A percentile compares a stretch with the other conserved stretches of the same genome.
These are phyloP conservation scores for Saturnispora sekii DNA, from an alignment of 805 yeast species.

Conservation along the genomic window DNA sequence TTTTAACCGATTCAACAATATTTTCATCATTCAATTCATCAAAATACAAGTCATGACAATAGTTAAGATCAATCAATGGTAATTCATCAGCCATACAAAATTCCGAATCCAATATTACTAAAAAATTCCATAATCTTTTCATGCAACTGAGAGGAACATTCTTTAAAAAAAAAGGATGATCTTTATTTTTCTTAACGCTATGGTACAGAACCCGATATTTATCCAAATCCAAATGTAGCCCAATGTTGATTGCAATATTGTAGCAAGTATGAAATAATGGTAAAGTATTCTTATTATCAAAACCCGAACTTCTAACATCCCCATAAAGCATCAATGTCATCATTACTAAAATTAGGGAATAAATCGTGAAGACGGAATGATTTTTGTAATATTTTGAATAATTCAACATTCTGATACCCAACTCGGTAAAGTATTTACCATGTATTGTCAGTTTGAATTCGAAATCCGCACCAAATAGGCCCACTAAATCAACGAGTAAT, in stretches of 20 bases:
- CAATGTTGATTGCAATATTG: conserved; percentile 8
- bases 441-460: not conserved
- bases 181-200: not conserved
- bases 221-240: conserved; percentile 9
- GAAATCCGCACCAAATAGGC: conserved; percentile 6
- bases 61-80: conserved; percentile 13
- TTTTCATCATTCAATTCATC: not conserved
- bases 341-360: conserved; percentile 8
- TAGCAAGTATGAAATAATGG: conserved; percentile 11
- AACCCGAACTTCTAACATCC: conserved; percentile 10
- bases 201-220: not conserved
- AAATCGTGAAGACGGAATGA: conserved; percentile 4
- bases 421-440: conserved; percentile 5
- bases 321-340: conserved; percentile 11
- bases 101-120: conserved; percentile 10
- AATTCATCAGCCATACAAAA: conserved; percentile 8
- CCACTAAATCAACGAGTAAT: conserved; percentile 8
- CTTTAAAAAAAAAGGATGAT: not conserved
- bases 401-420: conserved; percentile 9
- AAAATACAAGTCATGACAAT: conserved; percentile 8
- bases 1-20: not conserved
- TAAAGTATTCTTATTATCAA: conserved; percentile 7
- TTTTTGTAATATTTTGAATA: conserved; percentile 10
- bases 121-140: conserved; percentile 15
- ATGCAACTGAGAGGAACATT: conserved; percentile 3